These are phyloP conservation scores for Saccharomycopsis fibuligera DNA, from an alignment of 805 yeast species.

Conservation along the genomic window DNA sequence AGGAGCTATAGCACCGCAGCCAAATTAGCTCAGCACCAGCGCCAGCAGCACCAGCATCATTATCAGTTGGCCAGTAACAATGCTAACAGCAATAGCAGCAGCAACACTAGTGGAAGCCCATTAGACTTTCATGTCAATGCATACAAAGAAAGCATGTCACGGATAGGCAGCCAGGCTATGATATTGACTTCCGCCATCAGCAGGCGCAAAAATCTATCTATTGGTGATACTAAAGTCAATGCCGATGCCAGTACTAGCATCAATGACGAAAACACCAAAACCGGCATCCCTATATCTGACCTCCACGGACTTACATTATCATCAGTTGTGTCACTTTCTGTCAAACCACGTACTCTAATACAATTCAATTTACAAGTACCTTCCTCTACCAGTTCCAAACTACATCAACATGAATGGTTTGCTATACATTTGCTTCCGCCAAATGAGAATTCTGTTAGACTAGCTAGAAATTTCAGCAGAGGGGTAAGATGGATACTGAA, in stretches of 20 bases:
- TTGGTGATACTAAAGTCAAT: not conserved
- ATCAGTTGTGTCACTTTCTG: constrained; percentile 76
- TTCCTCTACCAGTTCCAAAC: constrained; percentile 63
- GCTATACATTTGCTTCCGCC: constrained; percentile 79
- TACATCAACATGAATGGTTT: constrained; percentile 52
- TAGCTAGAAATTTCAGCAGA: constrained; percentile 65
- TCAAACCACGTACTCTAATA: constrained; percentile 68
- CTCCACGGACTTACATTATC: constrained; percentile 78
- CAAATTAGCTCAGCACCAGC: too few relatives aligned
- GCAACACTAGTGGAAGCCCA: too few relatives aligned
- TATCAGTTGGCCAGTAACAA: too few relatives aligned
- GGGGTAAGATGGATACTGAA: constrained; percentile 34
- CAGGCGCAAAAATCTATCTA: constrained; percentile 18
- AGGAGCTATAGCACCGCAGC: too few relatives aligned
- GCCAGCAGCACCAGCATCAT: too few relatives aligned
- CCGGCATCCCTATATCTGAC: constrained; percentile 22
- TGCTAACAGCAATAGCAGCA: too few relatives aligned
- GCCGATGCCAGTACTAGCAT: constrained; percentile 13
- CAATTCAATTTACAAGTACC: constrained; percentile 87
- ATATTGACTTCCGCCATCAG: constrained; percentile 48
- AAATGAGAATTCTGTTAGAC: constrained; percentile 37
- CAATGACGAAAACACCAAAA: constrained; percentile 23
- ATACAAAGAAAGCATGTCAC: constrained; percentile 36
- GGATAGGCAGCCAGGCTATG: constrained; percentile 49
- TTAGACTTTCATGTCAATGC: not conserved